A percentile compares a stretch with the other conserved stretches of the same genome.
These are phyloP conservation scores for Lyophyllum decastes DNA, from an alignment of 768 basidiomycete species.

Conservation along the genomic window DNA sequence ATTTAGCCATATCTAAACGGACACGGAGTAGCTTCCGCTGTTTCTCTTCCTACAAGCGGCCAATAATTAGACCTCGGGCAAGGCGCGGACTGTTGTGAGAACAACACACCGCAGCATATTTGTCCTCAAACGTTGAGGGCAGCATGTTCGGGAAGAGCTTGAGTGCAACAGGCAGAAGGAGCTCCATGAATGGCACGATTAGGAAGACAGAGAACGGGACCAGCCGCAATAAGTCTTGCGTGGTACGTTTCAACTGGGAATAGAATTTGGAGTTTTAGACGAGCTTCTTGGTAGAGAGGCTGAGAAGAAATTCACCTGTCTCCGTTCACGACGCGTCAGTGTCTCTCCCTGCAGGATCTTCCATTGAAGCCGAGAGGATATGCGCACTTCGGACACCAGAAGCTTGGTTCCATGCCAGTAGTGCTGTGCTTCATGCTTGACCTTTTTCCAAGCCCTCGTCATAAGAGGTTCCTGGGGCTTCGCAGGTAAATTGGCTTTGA, in stretches of 20 bases:
- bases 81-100: neutral
- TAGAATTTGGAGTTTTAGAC: neutral
- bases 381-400: conserved; percentile 90
- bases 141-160: conserved; percentile 99
- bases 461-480: conserved; percentile 46
- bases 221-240: conserved; percentile 87
- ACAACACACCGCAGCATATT: conserved; percentile 76
- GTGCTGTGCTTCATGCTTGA: conserved; percentile 94
- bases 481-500: conserved; percentile 51
- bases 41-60: conserved; percentile 82
- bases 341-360: conserved; percentile 90
- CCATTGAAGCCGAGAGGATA: conserved; percentile 85
- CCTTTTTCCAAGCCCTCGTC: conserved; percentile 82
- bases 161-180: conserved; percentile 92
- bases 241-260: conserved; percentile 84
- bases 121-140: conserved; percentile 97
- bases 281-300: neutral
- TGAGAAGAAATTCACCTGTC: conserved; percentile 62
- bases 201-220: conserved; percentile 95
- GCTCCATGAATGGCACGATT: conserved; percentile 97
- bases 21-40: conserved; percentile 93
- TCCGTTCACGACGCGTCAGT: conserved; percentile 88
- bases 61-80: neutral
- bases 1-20: conserved; percentile 98
- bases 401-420: conserved; percentile 98